Conservation (phyloP, 257 asterid genomes). For the Petunia axillaris region DNA sequence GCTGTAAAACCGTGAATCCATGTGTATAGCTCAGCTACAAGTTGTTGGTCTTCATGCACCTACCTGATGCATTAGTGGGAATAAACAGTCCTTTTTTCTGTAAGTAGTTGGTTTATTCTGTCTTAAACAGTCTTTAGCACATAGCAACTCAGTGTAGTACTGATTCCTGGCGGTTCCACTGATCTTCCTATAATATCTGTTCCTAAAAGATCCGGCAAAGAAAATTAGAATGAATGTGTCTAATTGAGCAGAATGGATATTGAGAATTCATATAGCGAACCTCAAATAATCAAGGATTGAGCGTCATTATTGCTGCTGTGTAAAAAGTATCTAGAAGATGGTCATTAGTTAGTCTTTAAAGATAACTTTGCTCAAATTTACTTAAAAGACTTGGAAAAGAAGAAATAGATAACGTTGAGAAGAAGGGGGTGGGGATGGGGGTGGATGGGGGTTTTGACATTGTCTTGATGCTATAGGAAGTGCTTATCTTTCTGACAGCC, state of each 20-base stretch:
- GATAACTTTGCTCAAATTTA: not conserved
- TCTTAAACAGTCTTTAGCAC: slow-evolving; percentile 2
- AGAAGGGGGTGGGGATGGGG: not conserved
- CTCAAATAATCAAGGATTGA: not conserved
- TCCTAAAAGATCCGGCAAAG: not conserved
- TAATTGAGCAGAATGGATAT: slow-evolving; percentile 10
- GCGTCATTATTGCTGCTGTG: not conserved
- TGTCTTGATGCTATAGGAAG: not conserved
- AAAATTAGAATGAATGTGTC: slow-evolving; percentile 1
- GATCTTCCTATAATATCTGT: not conserved
- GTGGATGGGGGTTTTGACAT: not conserved
- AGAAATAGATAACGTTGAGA: not conserved
- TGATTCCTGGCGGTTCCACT: not conserved
- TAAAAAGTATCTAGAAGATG: not conserved
- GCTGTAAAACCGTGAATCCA: not conserved
- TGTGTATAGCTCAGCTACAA: not conserved
- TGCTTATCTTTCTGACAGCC: slow-evolving; percentile 21
- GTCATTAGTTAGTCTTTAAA: not conserved
- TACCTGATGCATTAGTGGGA: slow-evolving; percentile 9
- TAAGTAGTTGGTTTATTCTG: not conserved
- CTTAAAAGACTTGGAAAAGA: slow-evolving; percentile 2
- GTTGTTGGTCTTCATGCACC: not conserved
- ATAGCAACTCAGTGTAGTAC: not conserved
- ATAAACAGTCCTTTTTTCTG: too few relatives aligned
- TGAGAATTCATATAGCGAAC: not conserved